Evolutionary conservation across 2,329 filamentous ascomycete species (phyloP), one percentile per base, ranked within the genome.

Genomic region (Penicillium sp.): DNA sequence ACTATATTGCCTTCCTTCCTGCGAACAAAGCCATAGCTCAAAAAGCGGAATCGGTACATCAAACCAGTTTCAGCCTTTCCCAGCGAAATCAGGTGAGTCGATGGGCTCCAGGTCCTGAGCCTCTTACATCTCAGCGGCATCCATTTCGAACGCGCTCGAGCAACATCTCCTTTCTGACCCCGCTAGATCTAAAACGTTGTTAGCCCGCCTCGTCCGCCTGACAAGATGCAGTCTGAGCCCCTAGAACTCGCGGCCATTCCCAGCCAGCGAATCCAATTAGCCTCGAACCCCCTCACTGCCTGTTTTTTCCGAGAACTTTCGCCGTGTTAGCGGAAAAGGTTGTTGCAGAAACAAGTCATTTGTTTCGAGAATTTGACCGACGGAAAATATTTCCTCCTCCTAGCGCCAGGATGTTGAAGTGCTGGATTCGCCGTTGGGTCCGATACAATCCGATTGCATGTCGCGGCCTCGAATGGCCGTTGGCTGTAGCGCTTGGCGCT

Each of bases 191-290:
- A 52, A 59, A 53, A 42, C 17, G 55, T 63, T 57, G 35, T 28
- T 61, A 65, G 54, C 34, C 43, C 48, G 31, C 55, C 41, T 54
- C 42, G 45, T 62, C 52, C 56, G 62, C 50, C 60, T 64, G 62
- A 65, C 57, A 63, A 60, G 55, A 61, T 63, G 63, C 50, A 62
- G 64, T 52, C 64, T 63, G 64, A 62, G 62, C 62, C 48, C 60
- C 37, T 15, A 55, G 22, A 15, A 11, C 20, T 54, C 20, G 58
- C 28, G 17, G 39, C 47, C 34, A 17, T 49, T 59, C 58, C 25
- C n/a, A 38, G 15, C 39, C 49, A 17, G 57, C 39, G 43, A 22
- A 60, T 61, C 48, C 56, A 48, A 62, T 57, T 53, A 3, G 31
- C 17, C 8, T 12, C 35, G 15, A 47, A 28, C 45, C 59, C 55